Evolutionary conservation across 2,329 filamentous ascomycete species (phyloP), one percentile per base, ranked within the genome.

Genomic region (Fusarium incarnatum): DNA sequence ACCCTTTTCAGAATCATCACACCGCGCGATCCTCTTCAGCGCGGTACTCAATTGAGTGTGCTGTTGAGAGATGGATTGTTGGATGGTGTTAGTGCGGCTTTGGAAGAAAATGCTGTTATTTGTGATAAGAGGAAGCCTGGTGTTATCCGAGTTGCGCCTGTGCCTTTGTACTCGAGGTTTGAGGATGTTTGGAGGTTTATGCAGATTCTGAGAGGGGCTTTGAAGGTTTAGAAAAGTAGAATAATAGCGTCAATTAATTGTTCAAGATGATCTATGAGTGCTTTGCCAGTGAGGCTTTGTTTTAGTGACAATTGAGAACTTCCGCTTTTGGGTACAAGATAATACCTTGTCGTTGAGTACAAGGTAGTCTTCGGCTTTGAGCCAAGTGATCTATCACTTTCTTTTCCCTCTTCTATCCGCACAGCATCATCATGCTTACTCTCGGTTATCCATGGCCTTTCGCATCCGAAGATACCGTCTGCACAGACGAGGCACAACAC

Each of bases 81-180:
- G 58, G 92, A 95, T n/a, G 77, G 77, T 9, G 88, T 97, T 4
- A 85, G 89, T 63, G 81, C 83, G 45, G 85, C 84, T 28, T 78
- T 97, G 28, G 88, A 92, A 72, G 85, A 87, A 15, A 86, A 87
- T 3, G 92, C 91, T 2, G 89, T 96, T 4, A 87, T 97, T 2
- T 89, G 92, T 40, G 94, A 97, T 77, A 92, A 96, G 84, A 85
- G 94, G 63, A 93, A 92, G 78, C 94, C 94, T 2, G 90, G 94
- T 77, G 94, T 97, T 18, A 90, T 97, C 53, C 85, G 94, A 3
- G 89, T 97, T 2, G 93, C 94, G 3, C 94, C 94, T 2, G 91
- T 92, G 44, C 94, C 94, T 11, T 79, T 97, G 71, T 97, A 97
- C 80, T 95, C 95, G 75, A 89, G 87, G 0, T 97, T 92, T 77